phyloP scores from a whole-genome alignment of 768 basidiomycete genomes.

The Dentipellis sp. region DNA sequence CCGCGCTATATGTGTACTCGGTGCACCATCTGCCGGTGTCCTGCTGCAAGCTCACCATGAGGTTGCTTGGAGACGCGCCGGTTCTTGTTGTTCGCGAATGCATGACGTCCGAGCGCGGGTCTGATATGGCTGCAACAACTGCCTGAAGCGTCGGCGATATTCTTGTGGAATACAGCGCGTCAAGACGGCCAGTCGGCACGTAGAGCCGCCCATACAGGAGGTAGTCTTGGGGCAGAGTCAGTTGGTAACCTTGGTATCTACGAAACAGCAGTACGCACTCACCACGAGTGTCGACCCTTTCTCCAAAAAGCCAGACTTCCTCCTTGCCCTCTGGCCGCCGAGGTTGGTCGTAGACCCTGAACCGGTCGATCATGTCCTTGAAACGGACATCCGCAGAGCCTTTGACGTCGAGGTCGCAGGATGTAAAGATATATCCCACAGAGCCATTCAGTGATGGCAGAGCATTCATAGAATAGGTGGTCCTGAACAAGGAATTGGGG shows the following conservation, averaged over 20 bases:
- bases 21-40: conserved; percentile 89
- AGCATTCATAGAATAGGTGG: conserved; percentile 87
- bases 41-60: conserved; percentile 84
- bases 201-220: conserved; percentile 89
- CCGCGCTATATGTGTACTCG: conserved; percentile 91
- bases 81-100: conserved; percentile 30
- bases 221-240: conserved; percentile 54
- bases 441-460: conserved; percentile 90
- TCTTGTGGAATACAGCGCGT: conserved; percentile 83
- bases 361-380: conserved; percentile 86
- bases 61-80: conserved; percentile 45
- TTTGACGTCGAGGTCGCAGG: conserved; percentile 69
- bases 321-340: conserved; percentile 67
- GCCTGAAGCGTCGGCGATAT: conserved; percentile 72
- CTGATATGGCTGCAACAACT: conserved; percentile 79
- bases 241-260: conserved; percentile 17
- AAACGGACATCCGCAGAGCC: conserved; percentile 65
- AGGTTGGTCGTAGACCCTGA: conserved; percentile 77
- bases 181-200: conserved; percentile 79
- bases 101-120: conserved; percentile 47
- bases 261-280: conserved; percentile 15
- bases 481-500: conserved; percentile 82
- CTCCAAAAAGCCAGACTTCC: conserved; percentile 77
- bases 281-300: conserved; percentile 73
- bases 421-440: conserved; percentile 88